Percentiles rank a stretch among this genome's conserved stretches.
phyloP scores from a whole-genome alignment of 1,284 basidiomycete species.

The Cystobasidium sp. region DNA sequence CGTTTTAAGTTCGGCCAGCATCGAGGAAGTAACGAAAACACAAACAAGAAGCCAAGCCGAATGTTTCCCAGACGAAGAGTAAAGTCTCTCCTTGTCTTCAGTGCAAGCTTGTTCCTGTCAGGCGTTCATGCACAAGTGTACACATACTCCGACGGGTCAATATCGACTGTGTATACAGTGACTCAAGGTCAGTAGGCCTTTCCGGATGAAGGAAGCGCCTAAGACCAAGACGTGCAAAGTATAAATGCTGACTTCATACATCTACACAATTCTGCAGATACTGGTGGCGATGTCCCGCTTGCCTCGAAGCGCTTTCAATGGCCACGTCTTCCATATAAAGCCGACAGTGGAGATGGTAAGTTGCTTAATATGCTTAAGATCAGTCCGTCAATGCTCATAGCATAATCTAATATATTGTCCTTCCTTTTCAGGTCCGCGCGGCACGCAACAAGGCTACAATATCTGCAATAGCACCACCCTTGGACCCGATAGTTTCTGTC shows the following conservation, averaged over 20 bases:
- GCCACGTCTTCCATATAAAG: conserved; percentile 47
- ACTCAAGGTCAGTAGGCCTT: conserved; percentile 25
- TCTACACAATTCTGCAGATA: neutral
- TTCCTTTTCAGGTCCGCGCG: conserved; percentile 29
- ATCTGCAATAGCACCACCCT: conserved; percentile 70
- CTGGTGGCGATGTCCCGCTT: conserved; percentile 45
- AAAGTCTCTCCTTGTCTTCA: neutral
- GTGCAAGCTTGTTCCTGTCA: neutral
- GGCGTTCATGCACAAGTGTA: conserved; percentile 9
- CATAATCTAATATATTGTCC: too few species aligned
- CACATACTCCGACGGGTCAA: neutral
- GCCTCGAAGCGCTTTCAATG: conserved; percentile 47
- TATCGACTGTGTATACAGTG: conserved; percentile 22
- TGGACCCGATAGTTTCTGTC: conserved; percentile 66
- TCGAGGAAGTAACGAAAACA: too few species aligned
- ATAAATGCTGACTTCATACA: too few species aligned
- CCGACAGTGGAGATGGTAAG: conserved; percentile 47
- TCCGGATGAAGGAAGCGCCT: neutral
- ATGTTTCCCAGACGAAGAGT: neutral
- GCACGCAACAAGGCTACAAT: conserved; percentile 45
- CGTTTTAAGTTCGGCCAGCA: too few species aligned
- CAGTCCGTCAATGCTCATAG: too few species aligned
- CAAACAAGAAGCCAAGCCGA: neutral
- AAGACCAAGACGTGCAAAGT: neutral
- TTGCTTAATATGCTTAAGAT: neutral